Evolutionary conservation across 73 alveolate genomes (phyloP).

Genomic region (Paraurostyla sp.): DNA sequence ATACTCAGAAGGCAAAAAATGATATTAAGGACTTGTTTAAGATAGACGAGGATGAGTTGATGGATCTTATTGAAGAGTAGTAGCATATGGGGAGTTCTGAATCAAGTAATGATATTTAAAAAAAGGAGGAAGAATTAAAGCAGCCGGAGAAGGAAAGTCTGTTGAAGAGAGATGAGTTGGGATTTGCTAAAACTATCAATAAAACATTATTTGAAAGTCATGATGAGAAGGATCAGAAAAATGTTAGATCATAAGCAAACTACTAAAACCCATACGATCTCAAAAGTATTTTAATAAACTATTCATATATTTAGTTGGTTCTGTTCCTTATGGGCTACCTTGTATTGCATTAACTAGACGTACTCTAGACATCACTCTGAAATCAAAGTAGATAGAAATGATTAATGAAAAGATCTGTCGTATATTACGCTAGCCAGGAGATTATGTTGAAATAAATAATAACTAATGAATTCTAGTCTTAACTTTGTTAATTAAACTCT

Average conservation of each 20-base stretch:
- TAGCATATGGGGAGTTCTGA: neutral
- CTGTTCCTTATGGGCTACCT: slow-evolving; percentile 67
- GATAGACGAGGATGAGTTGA: slow-evolving; percentile 38
- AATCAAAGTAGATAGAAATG: slow-evolving; percentile 34
- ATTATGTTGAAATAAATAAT: neutral
- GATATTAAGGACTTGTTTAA: slow-evolving; percentile 14
- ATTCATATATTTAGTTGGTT: slow-evolving; percentile 30
- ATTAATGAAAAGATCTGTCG: slow-evolving; percentile 42
- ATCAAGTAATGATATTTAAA: neutral
- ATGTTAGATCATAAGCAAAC: neutral
- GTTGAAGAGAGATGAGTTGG: neutral
- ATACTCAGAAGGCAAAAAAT: neutral
- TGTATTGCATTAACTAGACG: slow-evolving; percentile 62
- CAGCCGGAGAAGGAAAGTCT: too few relatives aligned
- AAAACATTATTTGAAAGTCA: neutral
- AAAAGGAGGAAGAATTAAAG: neutral
- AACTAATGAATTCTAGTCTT: too few relatives aligned
- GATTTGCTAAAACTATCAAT: slow-evolving; percentile 16
- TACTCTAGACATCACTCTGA: slow-evolving; percentile 6
- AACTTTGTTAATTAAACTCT: neutral
- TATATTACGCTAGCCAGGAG: slow-evolving; percentile 11
- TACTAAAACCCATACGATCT: neutral
- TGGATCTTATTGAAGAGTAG: slow-evolving; percentile 9
- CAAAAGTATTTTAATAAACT: neutral
- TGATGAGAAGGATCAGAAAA: neutral